Conservation (phyloP, 2,329 filamentous ascomycete species). For the Cladosporium sp. region DNA sequence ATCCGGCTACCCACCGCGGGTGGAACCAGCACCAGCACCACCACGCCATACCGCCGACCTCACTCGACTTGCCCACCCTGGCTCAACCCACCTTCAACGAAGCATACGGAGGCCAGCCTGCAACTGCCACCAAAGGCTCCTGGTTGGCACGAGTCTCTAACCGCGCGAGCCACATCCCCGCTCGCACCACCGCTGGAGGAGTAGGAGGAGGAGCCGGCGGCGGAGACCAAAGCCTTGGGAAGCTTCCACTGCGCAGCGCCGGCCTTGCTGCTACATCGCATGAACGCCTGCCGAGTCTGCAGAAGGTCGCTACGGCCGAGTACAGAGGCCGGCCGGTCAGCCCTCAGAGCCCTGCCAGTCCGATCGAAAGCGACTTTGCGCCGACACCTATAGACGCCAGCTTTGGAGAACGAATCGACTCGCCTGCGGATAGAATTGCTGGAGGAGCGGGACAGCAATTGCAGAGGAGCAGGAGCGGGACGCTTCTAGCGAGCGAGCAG, state of each 20-base stretch:
- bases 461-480: slow-evolving; percentile 3
- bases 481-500: background rate
- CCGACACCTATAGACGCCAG: slow-evolving; percentile 30
- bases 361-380: slow-evolving; percentile 27
- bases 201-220: background rate
- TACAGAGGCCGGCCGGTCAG: slow-evolving; percentile 6
- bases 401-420: slow-evolving; percentile 25
- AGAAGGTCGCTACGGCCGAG: slow-evolving; percentile 10
- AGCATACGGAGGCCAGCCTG: slow-evolving; percentile 15
- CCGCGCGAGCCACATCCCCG: slow-evolving; percentile 27
- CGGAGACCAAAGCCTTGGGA: background rate
- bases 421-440: slow-evolving; percentile 15
- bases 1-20: background rate
- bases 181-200: slow-evolving; percentile 14
- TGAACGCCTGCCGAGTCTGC: slow-evolving; percentile 19
- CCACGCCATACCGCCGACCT: slow-evolving; percentile 1
- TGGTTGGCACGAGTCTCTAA: slow-evolving; percentile 28
- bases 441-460: slow-evolving; percentile 10
- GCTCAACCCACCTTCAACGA: slow-evolving; percentile 19
- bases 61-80: slow-evolving; percentile 13
- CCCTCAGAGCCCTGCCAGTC: slow-evolving; percentile 18
- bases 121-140: slow-evolving; percentile 17
- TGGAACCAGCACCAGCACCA: background rate
- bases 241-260: slow-evolving; percentile 16
- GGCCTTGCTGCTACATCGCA: slow-evolving; percentile 14